phyloP scores from a whole-genome alignment of 2,329 filamentous ascomycete genomes.

The Pseudogymnoascus sp. region DNA sequence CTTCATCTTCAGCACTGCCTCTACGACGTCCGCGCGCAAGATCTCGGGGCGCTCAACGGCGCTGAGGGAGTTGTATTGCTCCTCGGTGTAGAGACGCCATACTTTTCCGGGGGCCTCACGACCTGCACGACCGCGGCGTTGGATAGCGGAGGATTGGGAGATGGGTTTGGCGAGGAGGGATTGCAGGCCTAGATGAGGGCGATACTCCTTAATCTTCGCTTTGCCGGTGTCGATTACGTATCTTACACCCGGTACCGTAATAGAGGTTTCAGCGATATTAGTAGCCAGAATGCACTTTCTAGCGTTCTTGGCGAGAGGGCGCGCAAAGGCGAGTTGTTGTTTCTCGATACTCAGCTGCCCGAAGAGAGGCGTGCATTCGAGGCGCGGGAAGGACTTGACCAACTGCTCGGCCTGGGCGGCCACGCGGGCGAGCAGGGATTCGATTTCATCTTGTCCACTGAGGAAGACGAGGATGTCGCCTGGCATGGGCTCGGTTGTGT shows the following conservation, averaged over 20 bases:
- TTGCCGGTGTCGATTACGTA: conserved; percentile 92
- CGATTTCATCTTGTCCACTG: conserved; percentile 88
- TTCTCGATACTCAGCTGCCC: conserved; percentile 80
- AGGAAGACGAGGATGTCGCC: conserved; percentile 91
- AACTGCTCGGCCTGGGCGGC: conserved; percentile 70
- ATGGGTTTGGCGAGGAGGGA: conserved; percentile 86
- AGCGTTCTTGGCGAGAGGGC: conserved; percentile 60
- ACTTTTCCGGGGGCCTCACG: conserved; percentile 88
- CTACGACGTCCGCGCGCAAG: conserved; percentile 76
- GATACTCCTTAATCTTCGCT: conserved; percentile 88
- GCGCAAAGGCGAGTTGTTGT: conserved; percentile 79
- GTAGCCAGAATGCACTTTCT: conserved; percentile 88
- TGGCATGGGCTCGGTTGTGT: conserved; percentile 80
- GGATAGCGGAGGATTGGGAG: conserved; percentile 86
- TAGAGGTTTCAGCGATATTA: conserved; percentile 97
- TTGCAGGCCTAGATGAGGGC: conserved; percentile 75
- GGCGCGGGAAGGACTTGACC: conserved; percentile 63
- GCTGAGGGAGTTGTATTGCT: conserved; percentile 60
- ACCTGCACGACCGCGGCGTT: conserved; percentile 84
- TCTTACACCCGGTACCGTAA: conserved; percentile 87
- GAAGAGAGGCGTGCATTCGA: conserved; percentile 71
- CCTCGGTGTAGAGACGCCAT: conserved; percentile 79
- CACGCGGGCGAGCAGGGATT: conserved; percentile 68
- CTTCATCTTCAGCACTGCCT: conserved; percentile 87
- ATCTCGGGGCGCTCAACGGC: conserved; percentile 82